phyloP scores from a whole-genome alignment of 305 asterid species.

The Fraxinus baroniana region DNA sequence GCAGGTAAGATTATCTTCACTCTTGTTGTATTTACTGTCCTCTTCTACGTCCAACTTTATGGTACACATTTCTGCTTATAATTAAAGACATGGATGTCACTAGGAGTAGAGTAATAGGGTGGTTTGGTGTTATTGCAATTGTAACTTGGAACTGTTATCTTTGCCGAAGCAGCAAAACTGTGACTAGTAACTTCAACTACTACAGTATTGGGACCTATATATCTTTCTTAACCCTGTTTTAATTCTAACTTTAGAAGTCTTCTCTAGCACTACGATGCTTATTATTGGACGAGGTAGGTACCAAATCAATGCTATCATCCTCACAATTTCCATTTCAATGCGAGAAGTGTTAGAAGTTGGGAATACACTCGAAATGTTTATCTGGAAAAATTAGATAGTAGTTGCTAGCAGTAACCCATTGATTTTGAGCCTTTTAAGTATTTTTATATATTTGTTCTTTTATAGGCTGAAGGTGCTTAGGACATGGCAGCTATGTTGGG shows the following conservation, averaged over 20 bases:
- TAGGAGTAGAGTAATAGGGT: neutral
- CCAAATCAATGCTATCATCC: neutral
- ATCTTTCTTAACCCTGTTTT: neutral
- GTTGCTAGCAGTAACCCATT: neutral
- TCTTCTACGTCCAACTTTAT: neutral
- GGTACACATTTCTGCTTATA: conserved; percentile 9
- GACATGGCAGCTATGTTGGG: conserved; percentile 61
- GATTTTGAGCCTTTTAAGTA: conserved; percentile 4
- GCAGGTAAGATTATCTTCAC: conserved; percentile 44
- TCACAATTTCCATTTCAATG: neutral
- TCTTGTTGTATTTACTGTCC: conserved; percentile 7
- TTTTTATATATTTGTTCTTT: conserved; percentile 8
- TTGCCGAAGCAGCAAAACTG: neutral
- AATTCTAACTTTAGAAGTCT: neutral
- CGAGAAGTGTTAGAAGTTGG: conserved; percentile 1
- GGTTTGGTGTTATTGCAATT: neutral
- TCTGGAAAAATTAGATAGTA: neutral
- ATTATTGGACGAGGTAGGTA: neutral
- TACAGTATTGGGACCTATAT: neutral
- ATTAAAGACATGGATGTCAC: neutral
- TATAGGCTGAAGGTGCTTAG: conserved; percentile 65
- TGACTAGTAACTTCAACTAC: neutral
- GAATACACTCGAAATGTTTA: neutral
- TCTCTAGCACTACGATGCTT: neutral
- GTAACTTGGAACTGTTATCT: neutral